These are phyloP conservation scores for Sungouiozyma ichnusensis DNA, from an alignment of 805 yeast genomes.

Conservation along the genomic window DNA sequence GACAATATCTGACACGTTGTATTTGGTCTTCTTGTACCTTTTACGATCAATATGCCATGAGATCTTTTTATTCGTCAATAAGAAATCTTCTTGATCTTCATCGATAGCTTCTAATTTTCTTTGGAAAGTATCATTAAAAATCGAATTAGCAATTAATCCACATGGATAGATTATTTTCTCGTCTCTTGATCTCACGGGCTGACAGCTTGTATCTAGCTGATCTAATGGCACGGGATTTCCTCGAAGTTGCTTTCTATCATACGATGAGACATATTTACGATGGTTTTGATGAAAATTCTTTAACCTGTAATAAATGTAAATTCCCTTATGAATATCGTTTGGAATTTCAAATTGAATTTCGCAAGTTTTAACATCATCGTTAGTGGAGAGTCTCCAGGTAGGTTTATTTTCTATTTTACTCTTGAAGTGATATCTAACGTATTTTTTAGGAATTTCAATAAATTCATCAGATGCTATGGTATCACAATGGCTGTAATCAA, in stretches of 20 bases:
- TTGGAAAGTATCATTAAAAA: conserved; percentile 67
- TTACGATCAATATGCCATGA: conserved; percentile 64
- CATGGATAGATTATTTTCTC: conserved; percentile 55
- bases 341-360: conserved; percentile 65
- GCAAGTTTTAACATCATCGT: conserved; percentile 40
- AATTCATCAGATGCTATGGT: conserved; percentile 36
- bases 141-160: conserved; percentile 71
- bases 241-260: conserved; percentile 66
- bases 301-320: conserved; percentile 71
- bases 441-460: conserved; percentile 46
- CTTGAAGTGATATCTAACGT: conserved; percentile 53
- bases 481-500: conserved; percentile 69
- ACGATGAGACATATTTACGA: conserved; percentile 82
- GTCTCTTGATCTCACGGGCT: conserved; percentile 26
- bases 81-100: conserved; percentile 28
- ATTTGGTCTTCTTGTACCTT: conserved; percentile 53
- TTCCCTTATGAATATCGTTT: conserved; percentile 53
- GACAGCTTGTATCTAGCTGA: conserved; percentile 36
- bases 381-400: conserved; percentile 46
- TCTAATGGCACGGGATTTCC: conserved; percentile 56
- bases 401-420: conserved; percentile 32
- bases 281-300: conserved; percentile 93
- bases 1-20: conserved; percentile 48
- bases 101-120: conserved; percentile 33
- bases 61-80: conserved; percentile 44